Evolutionary conservation across 2,329 filamentous ascomycete genomes (phyloP).

Genomic region (Myriosclerotinia scirpicola): DNA sequence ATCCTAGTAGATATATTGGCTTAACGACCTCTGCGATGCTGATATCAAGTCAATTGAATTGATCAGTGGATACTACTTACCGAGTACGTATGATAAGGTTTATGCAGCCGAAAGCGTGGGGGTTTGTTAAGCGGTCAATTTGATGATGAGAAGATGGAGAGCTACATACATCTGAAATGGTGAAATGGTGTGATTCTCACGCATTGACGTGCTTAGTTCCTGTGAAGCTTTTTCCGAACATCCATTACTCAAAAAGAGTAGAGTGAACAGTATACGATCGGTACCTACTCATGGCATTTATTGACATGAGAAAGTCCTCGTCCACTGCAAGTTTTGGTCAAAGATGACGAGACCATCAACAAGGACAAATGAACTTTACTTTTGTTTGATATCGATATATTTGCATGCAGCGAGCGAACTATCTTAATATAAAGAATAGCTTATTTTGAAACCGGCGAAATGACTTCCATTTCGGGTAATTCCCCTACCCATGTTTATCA

Average conservation of each 20-base stretch:
- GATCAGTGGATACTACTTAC: too few species aligned
- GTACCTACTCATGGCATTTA: neutral
- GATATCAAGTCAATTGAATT: too few species aligned
- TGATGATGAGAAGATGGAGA: neutral
- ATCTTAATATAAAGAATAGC: neutral
- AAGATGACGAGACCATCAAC: neutral
- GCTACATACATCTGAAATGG: neutral
- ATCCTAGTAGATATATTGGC: too few species aligned
- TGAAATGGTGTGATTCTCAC: neutral
- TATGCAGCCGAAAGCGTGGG: slow-evolving; percentile 7
- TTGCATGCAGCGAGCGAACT: neutral
- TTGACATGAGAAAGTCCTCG: neutral
- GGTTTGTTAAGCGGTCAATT: slow-evolving; percentile 9
- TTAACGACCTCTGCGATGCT: too few species aligned
- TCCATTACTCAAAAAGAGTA: neutral
- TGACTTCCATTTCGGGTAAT: slow-evolving; percentile 6
- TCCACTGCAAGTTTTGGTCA: neutral
- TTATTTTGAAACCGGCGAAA: slow-evolving; percentile 11
- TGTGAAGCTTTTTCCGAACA: neutral
- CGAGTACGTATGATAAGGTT: neutral
- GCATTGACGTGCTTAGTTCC: neutral
- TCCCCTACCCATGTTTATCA: neutral
- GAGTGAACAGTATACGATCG: neutral
- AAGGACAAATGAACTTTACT: neutral
- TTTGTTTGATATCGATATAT: neutral